Evolutionary conservation across 2,329 filamentous ascomycete genomes (phyloP).

Genomic region (Periconia digitata): DNA sequence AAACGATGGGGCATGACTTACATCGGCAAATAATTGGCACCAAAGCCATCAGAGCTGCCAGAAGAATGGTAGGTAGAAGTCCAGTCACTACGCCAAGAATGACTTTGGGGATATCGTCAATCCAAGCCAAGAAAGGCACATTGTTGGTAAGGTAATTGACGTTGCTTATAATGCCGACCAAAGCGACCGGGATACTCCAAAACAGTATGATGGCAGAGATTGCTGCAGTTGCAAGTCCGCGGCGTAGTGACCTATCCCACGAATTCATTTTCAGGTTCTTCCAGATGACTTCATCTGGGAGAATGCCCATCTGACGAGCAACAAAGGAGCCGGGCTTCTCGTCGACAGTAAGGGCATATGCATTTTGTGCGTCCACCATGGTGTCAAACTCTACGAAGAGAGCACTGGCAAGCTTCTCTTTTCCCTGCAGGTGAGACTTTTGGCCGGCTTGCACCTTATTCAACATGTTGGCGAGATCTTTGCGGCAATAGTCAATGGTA

Average conservation of each 20-base stretch:
- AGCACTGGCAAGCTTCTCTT: slow-evolving; percentile 68
- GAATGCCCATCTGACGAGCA: slow-evolving; percentile 47
- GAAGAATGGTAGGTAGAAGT: slow-evolving; percentile 46
- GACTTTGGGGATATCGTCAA: slow-evolving; percentile 43
- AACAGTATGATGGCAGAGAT: slow-evolving; percentile 48
- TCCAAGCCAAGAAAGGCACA: slow-evolving; percentile 45
- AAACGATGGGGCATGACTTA: slow-evolving; percentile 13
- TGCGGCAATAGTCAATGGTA: slow-evolving; percentile 82
- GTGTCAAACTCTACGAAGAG: slow-evolving; percentile 87
- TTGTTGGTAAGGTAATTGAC: slow-evolving; percentile 45
- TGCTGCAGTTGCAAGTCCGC: slow-evolving; percentile 39
- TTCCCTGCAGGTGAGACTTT: slow-evolving; percentile 64
- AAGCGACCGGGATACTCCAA: slow-evolving; percentile 49
- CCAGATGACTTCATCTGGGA: slow-evolving; percentile 52
- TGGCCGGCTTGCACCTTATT: slow-evolving; percentile 71
- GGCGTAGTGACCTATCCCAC: slow-evolving; percentile 31
- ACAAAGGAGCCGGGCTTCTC: slow-evolving; percentile 38
- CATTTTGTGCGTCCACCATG: slow-evolving; percentile 81
- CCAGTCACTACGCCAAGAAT: slow-evolving; percentile 51
- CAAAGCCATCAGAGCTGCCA: slow-evolving; percentile 48
- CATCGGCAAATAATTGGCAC: slow-evolving; percentile 47
- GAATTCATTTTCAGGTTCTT: slow-evolving; percentile 45
- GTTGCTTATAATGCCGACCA: slow-evolving; percentile 49
- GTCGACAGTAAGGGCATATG: slow-evolving; percentile 66
- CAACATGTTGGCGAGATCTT: slow-evolving; percentile 70